Evolutionary conservation across 2,329 filamentous ascomycete species (phyloP).

Genomic region (Ophiostoma sp.): DNA sequence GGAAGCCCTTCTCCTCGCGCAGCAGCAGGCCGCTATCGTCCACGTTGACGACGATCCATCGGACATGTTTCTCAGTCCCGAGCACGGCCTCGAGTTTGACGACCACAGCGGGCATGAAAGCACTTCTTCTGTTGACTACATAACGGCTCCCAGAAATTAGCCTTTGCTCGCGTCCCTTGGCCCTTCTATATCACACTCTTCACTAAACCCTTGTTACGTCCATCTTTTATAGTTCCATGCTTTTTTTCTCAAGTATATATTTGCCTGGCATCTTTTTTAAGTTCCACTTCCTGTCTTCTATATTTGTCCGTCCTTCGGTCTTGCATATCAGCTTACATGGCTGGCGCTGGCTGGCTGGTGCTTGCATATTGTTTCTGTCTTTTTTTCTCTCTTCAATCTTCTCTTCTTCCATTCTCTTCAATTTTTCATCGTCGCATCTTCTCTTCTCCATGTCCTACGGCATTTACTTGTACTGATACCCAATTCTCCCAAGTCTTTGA

Average conservation of each 20-base stretch:
- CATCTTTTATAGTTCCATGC: background rate
- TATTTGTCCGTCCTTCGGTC: background rate
- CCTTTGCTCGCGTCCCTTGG: background rate
- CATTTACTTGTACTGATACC: constrained; percentile 4
- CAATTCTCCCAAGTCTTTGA: background rate
- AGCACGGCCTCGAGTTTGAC: background rate
- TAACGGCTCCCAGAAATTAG: background rate
- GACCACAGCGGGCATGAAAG: constrained; percentile 23
- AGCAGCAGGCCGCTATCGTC: background rate
- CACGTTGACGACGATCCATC: background rate
- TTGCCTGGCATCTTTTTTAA: background rate
- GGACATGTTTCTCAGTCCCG: background rate
- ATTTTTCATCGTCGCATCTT: background rate
- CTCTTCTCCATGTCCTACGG: background rate
- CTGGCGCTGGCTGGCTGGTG: background rate
- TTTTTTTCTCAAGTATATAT: background rate
- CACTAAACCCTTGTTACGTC: background rate
- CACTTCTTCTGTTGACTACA: constrained; percentile 11
- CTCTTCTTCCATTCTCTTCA: background rate
- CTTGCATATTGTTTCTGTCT: background rate
- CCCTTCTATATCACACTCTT: background rate
- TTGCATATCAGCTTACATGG: background rate
- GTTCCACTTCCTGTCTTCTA: background rate
- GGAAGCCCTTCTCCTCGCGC: constrained; percentile 18
- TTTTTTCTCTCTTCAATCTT: background rate